These are phyloP conservation scores for Alternaria alternata DNA, from an alignment of 2,329 filamentous ascomycete species.

Conservation along the genomic window DNA sequence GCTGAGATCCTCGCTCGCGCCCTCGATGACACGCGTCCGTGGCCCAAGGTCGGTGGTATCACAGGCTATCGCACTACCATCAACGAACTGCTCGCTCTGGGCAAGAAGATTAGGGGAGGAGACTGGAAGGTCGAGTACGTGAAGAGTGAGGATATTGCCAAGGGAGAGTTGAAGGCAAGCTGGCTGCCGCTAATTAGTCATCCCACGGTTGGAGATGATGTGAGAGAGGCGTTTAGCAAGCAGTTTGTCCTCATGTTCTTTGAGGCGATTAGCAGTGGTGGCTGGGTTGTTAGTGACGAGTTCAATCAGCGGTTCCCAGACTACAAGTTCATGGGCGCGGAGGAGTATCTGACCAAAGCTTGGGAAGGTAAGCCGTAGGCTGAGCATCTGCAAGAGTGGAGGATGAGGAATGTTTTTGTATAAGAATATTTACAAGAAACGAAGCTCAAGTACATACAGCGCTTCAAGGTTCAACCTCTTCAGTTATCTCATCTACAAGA, in stretches of 20 bases:
- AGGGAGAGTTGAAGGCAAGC: constrained; percentile 50
- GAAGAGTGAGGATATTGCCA: constrained; percentile 57
- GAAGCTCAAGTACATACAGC: constrained; percentile 18
- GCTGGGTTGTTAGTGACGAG: constrained; percentile 56
- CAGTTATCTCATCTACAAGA: constrained; percentile 21
- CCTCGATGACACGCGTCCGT: constrained; percentile 31
- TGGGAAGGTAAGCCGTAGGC: constrained; percentile 52
- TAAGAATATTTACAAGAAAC: not conserved
- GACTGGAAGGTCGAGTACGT: constrained; percentile 56
- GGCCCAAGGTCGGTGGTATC: constrained; percentile 43
- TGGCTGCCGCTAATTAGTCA: constrained; percentile 53
- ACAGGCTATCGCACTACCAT: constrained; percentile 31
- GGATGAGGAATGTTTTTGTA: not conserved
- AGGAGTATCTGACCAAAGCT: constrained; percentile 54
- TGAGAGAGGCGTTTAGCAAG: constrained; percentile 47
- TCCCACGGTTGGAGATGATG: constrained; percentile 48
- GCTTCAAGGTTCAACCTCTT: not conserved
- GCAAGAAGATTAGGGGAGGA: constrained; percentile 40
- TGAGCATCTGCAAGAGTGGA: not conserved
- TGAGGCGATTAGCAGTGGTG: constrained; percentile 52
- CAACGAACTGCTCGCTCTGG: constrained; percentile 40
- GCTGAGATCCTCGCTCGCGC: constrained; percentile 36
- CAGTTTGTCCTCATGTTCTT: constrained; percentile 55
- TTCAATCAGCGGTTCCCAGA: constrained; percentile 58
- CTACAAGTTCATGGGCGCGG: constrained; percentile 53